Percentiles rank a stretch among this genome's conserved stretches.
Evolutionary conservation across 352 stramenopile species (phyloP).

Genomic region (Phytopythium montanum): DNA sequence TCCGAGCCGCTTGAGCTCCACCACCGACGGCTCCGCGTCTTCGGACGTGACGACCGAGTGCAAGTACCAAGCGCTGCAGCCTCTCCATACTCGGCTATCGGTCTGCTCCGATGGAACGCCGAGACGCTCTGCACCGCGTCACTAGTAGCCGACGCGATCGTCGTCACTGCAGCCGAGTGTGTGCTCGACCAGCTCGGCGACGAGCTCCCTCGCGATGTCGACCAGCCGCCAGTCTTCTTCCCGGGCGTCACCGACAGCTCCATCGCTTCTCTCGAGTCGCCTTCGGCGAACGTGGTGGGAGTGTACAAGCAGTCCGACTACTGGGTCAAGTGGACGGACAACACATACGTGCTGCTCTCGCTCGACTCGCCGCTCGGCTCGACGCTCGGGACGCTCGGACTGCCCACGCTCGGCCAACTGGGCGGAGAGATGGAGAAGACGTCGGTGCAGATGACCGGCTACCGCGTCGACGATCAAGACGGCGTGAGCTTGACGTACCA

Average conservation of each 20-base stretch:
- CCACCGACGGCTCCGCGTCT: constrained; percentile 34
- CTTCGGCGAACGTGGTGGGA: constrained; percentile 23
- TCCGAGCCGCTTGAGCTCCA: no score
- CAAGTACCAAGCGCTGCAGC: constrained; percentile 26
- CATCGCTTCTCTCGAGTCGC: background rate
- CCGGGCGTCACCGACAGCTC: background rate
- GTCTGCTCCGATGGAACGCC: constrained; percentile 47
- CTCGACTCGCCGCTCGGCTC: constrained; percentile 39
- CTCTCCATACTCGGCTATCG: constrained; percentile 55
- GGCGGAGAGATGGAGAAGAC: constrained; percentile 23
- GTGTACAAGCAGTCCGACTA: constrained; percentile 65
- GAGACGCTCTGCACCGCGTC: constrained; percentile 45
- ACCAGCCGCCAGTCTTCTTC: background rate
- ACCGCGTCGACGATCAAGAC: constrained; percentile 17
- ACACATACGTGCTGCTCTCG: constrained; percentile 66
- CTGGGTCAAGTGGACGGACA: constrained; percentile 54
- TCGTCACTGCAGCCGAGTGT: constrained; percentile 58
- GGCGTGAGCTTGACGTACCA: constrained; percentile 28
- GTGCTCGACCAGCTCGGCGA: constrained; percentile 33
- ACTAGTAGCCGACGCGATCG: constrained; percentile 41
- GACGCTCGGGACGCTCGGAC: constrained; percentile 24
- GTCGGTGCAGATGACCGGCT: constrained; percentile 53
- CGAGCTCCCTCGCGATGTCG: constrained; percentile 25
- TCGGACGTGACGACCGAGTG: constrained; percentile 36
- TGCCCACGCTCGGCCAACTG: constrained; percentile 30